A percentile compares a stretch with the other conserved stretches of the same genome.
Conservation (phyloP, 306 rosid genomes). For the Vigna reflexopilosa region DNA sequence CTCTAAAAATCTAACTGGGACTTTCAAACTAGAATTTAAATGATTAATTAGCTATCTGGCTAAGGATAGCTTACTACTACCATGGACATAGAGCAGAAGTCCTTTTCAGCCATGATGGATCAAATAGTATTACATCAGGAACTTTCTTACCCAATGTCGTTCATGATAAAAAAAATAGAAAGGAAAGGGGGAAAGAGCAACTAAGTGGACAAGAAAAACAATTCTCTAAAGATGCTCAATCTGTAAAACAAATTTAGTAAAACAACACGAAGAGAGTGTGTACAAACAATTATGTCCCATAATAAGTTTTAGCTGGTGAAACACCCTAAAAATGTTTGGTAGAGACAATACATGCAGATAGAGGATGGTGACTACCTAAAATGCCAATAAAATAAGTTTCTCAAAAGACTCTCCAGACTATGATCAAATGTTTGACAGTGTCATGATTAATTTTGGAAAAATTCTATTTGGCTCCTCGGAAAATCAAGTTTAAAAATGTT, state of each 20-base stretch:
- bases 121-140: slow-evolving; percentile 18
- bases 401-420: slow-evolving; percentile 3
- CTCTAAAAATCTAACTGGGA: slow-evolving; percentile 11
- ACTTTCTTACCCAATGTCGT: neutral
- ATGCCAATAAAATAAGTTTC: slow-evolving; percentile 1
- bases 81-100: slow-evolving; percentile 20
- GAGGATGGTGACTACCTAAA: neutral
- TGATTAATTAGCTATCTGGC: slow-evolving; percentile 18
- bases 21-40: slow-evolving; percentile 18
- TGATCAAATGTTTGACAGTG: neutral
- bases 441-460: slow-evolving; percentile 19
- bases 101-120: slow-evolving; percentile 23
- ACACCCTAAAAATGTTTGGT: slow-evolving; percentile 1
- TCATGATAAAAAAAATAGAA: too few relatives aligned
- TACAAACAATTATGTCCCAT: slow-evolving; percentile 7
- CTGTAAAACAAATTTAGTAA: neutral
- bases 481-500: slow-evolving; percentile 15
- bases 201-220: slow-evolving; percentile 5
- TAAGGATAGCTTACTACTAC: slow-evolving; percentile 25
- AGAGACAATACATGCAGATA: neutral
- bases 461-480: slow-evolving; percentile 7
- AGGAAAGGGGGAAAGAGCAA: neutral
- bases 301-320: neutral
- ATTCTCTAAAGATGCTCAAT: neutral
- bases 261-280: neutral